Base-by-base conservation (phyloP, 768 basidiomycete species). In the Pulveroboletus sp. region DNA sequence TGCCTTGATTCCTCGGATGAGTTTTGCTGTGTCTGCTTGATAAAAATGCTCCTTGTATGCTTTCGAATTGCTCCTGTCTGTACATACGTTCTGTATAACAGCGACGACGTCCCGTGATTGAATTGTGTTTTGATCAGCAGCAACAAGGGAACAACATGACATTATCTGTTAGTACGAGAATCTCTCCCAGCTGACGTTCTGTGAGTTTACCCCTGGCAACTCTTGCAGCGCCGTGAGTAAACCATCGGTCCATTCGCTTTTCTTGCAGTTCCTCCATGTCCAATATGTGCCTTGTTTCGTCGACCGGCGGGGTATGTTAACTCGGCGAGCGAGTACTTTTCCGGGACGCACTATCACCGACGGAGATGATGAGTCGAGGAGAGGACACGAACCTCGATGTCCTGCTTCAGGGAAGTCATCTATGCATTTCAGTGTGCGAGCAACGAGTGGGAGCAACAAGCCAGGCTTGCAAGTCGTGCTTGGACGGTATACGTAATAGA, bases 161-260 rank as follows among this genome's bases (percentile, higher is more conserved):
- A n/a, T n/a, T n/a, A n/a, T n/a, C n/a, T n/a, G 11, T 14, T 42
- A 80, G 53, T 79, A 79, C 8, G 57, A 65, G 59, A 78, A 82
- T 5, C 69, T 71, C 55, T 76, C 77, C 28, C 62, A 59, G 17
- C 47, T 67, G 18, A 81, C 64, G 0, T 50, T 56, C 33, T 53
- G 59, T 13, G 61, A 53, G 15, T 69, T 61, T 9, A 75, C 57
- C 4, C 76, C 77, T 21, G 21, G 21, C 35, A 69, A 50, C 5
- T 59, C 64, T 4, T 54, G 61, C 50, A 81, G 54, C 1, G 61
- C 60, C 5, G 53, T 57, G n/a, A 74, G 41, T 2, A 21, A 21
- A 73, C 67, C 26, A 60, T 59, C 39, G 66, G 58, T 58, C 80
- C 78, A 46, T 59, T n/a, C 69, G 61, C 39, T 67, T 62, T 11